Conservation (phyloP, 305 asterid species). For the Fraxinus paxiana region DNA sequence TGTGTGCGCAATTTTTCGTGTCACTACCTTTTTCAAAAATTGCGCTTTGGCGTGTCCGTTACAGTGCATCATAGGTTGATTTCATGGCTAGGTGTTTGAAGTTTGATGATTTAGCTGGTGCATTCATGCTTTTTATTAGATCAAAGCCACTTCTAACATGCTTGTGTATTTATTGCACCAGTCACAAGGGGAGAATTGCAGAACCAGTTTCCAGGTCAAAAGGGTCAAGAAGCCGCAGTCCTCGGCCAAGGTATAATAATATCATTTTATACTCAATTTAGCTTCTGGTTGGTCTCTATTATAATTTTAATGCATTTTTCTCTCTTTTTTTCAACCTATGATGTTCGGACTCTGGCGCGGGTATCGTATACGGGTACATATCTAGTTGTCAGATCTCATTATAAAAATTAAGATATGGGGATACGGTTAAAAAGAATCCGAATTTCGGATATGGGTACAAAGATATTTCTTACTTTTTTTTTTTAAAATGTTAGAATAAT, state of each 20-base stretch:
- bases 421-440: too few relatives aligned
- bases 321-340: too few relatives aligned
- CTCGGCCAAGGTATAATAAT: constrained; percentile 61
- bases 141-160: not conserved
- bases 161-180: constrained; percentile 26
- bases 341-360: too few relatives aligned
- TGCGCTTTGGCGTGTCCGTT: not conserved
- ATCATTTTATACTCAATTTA: not conserved
- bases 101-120: not conserved
- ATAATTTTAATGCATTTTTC: too few relatives aligned
- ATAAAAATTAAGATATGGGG: too few relatives aligned
- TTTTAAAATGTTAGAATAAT: too few relatives aligned
- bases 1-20: not conserved
- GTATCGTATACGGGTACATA: too few relatives aligned
- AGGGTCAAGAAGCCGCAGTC: constrained; percentile 90
- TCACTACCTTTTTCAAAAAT: not conserved
- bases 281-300: too few relatives aligned
- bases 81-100: not conserved
- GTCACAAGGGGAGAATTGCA: constrained; percentile 74
- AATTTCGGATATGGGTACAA: too few relatives aligned
- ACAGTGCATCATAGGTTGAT: not conserved
- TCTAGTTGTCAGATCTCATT: too few relatives aligned
- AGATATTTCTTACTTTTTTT: too few relatives aligned
- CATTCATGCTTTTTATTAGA: not conserved
- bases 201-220: constrained; percentile 63